Conservation (phyloP, 2,329 filamentous ascomycete genomes). For the Beauveria bassiana region DNA sequence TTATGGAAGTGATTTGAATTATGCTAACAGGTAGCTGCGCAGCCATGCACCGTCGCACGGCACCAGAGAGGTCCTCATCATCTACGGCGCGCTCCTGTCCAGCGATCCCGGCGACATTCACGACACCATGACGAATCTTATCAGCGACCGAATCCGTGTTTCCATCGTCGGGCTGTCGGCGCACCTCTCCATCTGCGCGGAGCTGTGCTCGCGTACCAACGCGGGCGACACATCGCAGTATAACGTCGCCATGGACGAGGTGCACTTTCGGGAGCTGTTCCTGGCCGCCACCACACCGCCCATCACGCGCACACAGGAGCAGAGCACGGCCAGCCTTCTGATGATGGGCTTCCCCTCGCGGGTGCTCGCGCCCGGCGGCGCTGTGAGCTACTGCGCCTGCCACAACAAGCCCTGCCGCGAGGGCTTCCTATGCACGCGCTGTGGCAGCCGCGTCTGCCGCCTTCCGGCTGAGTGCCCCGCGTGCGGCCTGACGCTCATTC, state of each 20-base stretch:
- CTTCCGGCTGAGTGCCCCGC: constrained; percentile 86
- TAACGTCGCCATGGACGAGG: constrained; percentile 68
- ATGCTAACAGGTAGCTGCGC: constrained; percentile 14
- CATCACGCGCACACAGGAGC: constrained; percentile 59
- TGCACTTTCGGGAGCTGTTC: constrained; percentile 80
- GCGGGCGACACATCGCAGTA: constrained; percentile 69
- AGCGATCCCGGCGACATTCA: constrained; percentile 94
- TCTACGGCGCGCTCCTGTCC: constrained; percentile 84
- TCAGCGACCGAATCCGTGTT: constrained; percentile 77
- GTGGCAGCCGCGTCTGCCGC: constrained; percentile 79
- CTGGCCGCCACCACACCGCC: constrained; percentile 85
- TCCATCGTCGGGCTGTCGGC: constrained; percentile 85
- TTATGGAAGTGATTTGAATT: not conserved
- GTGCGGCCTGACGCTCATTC: constrained; percentile 84
- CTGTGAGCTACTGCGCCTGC: constrained; percentile 77
- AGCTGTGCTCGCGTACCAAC: constrained; percentile 84
- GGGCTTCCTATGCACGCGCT: constrained; percentile 87
- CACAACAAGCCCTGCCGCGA: constrained; percentile 75
- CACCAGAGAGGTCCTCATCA: constrained; percentile 83
- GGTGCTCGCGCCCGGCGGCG: constrained; percentile 58
- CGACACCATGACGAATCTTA: constrained; percentile 71
- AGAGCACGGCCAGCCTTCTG: constrained; percentile 58
- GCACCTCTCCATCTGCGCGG: constrained; percentile 84
- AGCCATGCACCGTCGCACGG: constrained; percentile 89
- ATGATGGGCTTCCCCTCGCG: constrained; percentile 98